Base-by-base conservation (phyloP, 495 filamentous ascomycete species). In the Penicillium crystallinum region DNA sequence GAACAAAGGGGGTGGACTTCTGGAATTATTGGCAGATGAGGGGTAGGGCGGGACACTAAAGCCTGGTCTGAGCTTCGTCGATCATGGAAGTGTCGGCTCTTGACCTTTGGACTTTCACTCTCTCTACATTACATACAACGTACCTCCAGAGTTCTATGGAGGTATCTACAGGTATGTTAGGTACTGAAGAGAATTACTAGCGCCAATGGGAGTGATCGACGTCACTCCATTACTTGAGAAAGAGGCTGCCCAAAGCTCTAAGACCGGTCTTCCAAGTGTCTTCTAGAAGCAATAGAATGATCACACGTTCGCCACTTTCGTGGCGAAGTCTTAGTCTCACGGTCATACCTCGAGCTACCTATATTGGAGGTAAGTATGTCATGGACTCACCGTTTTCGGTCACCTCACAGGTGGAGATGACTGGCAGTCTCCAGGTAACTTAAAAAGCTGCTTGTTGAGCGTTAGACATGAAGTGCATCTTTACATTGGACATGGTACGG, bases 221-320 rank as follows among this genome's bases (percentile, higher is more conserved):
- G 33, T 48, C 44, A 46, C 10, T 35, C 19, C 5, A 8, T 25
- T 12, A 34, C 31, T 33, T 1, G 2, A 22, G 21, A 19, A 27
- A 47, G 15, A 8, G 6, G 29, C 39, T 38, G 6, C 2, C 29
- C 9, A 29, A 36, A 25, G 44, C 18, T 36, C 36, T 21, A 30
- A 17, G 25, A 22, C 39, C 40, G 3, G 38, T 41, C 11, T 68
- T 68, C 65, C 59, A 68, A 48, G 48, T 52, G 55, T 57, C 51
- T 68, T 68, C 65, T 68, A 68, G 65, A 68, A 68, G 30, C 6
- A 46, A 46, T 31, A 47, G 44, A 57, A 58, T 52, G 47, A 45
- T 52, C 52, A 34, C 46, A 58, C 31, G 5, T 40, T 49, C 19
- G 29, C 37, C 46, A 48, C 46, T n/a, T 1, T 17, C 30, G 50